These are phyloP conservation scores for Suhomyces faveliae DNA, from an alignment of 805 yeast genomes.

Conservation along the genomic window DNA sequence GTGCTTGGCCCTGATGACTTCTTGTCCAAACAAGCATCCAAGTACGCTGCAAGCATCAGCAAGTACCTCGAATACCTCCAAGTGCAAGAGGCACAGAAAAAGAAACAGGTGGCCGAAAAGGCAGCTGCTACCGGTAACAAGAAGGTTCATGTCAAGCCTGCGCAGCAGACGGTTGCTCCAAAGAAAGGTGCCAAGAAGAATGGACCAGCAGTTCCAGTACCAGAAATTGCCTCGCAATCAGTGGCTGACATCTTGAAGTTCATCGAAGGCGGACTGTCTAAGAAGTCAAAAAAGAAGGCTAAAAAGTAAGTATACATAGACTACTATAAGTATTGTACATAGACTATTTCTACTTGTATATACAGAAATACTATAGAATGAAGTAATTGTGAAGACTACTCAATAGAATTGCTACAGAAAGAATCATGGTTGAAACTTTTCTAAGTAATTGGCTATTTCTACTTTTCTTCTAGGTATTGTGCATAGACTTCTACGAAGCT, in stretches of 20 bases:
- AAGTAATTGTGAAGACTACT: too few relatives aligned
- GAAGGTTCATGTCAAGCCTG: constrained; percentile 12
- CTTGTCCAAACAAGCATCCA: constrained; percentile 64
- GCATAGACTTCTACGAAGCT: too few relatives aligned
- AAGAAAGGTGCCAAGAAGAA: constrained; percentile 12
- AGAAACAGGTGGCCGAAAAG: constrained; percentile 16
- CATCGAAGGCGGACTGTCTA: constrained; percentile 53
- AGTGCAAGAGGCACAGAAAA: constrained; percentile 30
- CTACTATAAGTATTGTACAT: too few relatives aligned
- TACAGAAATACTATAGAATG: too few relatives aligned
- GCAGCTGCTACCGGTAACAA: constrained; percentile 23
- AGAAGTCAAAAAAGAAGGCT: constrained; percentile 11
- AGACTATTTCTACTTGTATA: constrained; percentile 1
- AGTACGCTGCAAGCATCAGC: constrained; percentile 59
- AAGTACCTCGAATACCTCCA: constrained; percentile 46
- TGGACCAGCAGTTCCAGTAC: constrained; percentile 30
- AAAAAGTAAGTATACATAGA: constrained; percentile 8
- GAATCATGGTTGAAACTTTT: too few relatives aligned
- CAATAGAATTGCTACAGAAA: too few relatives aligned
- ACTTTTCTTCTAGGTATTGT: too few relatives aligned
- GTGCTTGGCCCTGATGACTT: constrained; percentile 67
- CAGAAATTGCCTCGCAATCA: constrained; percentile 60
- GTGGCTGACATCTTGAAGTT: constrained; percentile 71
- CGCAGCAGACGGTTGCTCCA: constrained; percentile 10
- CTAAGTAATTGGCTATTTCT: too few relatives aligned